phyloP scores from a whole-genome alignment of 75 land plant species.

The Cryptomeria japonica region DNA sequence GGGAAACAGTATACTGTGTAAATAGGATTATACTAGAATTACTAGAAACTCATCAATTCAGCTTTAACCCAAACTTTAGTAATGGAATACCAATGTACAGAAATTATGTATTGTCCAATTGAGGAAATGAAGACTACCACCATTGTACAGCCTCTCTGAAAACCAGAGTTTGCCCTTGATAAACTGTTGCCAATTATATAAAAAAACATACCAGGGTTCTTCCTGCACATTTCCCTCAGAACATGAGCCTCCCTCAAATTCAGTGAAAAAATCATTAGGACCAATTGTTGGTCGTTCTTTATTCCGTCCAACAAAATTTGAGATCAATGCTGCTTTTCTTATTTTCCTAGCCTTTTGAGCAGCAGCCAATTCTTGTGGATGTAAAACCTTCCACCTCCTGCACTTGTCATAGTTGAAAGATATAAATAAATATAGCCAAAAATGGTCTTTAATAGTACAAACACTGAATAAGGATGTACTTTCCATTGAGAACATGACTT shows the following conservation, averaged over 20 bases:
- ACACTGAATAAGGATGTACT: background rate
- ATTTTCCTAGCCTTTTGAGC: slow-evolving; percentile 60
- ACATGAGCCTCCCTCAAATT: background rate
- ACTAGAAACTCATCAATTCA: background rate
- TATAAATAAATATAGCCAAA: background rate
- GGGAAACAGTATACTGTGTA: background rate
- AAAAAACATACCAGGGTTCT: background rate
- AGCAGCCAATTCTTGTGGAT: slow-evolving; percentile 56
- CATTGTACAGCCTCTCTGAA: background rate
- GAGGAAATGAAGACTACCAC: background rate
- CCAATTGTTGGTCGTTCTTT: slow-evolving; percentile 76
- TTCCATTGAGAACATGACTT: background rate
- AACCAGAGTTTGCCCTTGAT: background rate
- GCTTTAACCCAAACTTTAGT: background rate
- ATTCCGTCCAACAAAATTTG: slow-evolving; percentile 84
- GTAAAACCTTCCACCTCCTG: slow-evolving; percentile 87
- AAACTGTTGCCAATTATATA: background rate
- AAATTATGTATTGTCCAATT: background rate
- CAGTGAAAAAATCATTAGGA: slow-evolving; percentile 62
- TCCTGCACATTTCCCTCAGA: slow-evolving; percentile 7
- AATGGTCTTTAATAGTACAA: background rate
- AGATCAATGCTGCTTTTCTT: slow-evolving; percentile 56
- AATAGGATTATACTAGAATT: background rate
- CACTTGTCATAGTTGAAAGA: background rate
- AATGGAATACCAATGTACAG: background rate